Conservation (phyloP, 306 rosid species). For the Sechiopsis laciniata region DNA sequence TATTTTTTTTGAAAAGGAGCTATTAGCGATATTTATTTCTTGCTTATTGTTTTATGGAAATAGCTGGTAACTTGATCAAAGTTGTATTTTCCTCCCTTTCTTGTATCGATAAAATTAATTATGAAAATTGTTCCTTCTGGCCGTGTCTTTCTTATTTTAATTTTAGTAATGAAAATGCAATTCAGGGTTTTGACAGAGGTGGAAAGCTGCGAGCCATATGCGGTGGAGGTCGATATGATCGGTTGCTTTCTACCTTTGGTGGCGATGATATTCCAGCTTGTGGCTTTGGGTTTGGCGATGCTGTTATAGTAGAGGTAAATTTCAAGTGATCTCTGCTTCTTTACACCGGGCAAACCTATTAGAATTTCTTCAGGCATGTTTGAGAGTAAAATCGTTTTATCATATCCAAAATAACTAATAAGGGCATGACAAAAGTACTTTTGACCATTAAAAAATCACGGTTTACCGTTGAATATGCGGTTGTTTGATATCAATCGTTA, state of each 20-base stretch:
- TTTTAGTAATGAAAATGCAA: conserved; percentile 21
- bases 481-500: too few species aligned
- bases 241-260: conserved; percentile 83
- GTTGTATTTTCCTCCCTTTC: not conserved
- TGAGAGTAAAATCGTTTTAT: too few species aligned
- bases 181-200: conserved; percentile 84
- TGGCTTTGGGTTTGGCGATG: conserved; percentile 98
- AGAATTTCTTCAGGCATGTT: not conserved
- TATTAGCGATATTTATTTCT: not conserved
- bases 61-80: not conserved
- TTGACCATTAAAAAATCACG: too few species aligned
- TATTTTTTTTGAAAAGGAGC: too few species aligned
- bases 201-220: conserved; percentile 97
- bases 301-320: conserved; percentile 91
- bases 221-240: conserved; percentile 94
- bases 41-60: not conserved
- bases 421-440: too few species aligned
- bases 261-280: conserved; percentile 88
- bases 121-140: conserved; percentile 6
- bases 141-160: not conserved
- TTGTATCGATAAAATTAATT: not conserved
- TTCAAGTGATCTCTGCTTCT: not conserved
- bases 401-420: too few species aligned
- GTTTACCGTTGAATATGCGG: too few species aligned
- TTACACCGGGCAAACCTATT: not conserved